Conservation (phyloP, 1,139 yeast genomes). For the Magnusiomyces magnusii region DNA sequence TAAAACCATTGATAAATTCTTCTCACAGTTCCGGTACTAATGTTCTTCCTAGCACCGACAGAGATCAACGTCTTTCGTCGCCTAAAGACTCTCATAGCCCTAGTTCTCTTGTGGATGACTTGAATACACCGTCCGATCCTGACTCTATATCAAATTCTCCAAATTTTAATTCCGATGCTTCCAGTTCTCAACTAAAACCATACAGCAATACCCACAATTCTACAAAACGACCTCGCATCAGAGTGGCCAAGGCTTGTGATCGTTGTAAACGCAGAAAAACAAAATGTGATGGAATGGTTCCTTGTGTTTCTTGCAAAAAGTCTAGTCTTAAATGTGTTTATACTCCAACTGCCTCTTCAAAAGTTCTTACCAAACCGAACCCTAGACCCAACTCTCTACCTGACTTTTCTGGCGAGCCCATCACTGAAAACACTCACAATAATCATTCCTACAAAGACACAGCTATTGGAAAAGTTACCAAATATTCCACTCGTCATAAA, state of each 20-base stretch:
- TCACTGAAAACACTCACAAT: too few species aligned
- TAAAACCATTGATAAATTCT: neutral
- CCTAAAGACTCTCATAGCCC: neutral
- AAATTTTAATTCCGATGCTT: neutral
- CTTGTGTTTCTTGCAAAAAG: conserved; percentile 46
- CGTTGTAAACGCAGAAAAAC: conserved; percentile 54
- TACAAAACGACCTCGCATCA: conserved; percentile 10
- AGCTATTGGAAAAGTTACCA: neutral
- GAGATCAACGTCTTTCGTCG: neutral
- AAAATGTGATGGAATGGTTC: conserved; percentile 52
- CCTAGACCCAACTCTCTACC: too few species aligned
- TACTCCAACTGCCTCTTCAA: neutral
- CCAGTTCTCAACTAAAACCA: neutral
- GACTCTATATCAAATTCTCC: neutral
- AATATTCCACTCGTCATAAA: neutral
- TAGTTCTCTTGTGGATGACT: neutral
- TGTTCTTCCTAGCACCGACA: too few species aligned
- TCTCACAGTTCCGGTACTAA: neutral
- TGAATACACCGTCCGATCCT: neutral
- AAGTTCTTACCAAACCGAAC: neutral
- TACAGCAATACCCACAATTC: neutral
- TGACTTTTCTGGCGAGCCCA: too few species aligned
- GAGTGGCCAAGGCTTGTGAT: conserved; percentile 54
- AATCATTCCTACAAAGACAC: neutral
- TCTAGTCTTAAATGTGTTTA: conserved; percentile 40